A percentile compares a stretch with the other conserved stretches of the same genome.
These are phyloP conservation scores for Dothidotthia symphoricarpi DNA, from an alignment of 2,329 filamentous ascomycete species.

Conservation along the genomic window DNA sequence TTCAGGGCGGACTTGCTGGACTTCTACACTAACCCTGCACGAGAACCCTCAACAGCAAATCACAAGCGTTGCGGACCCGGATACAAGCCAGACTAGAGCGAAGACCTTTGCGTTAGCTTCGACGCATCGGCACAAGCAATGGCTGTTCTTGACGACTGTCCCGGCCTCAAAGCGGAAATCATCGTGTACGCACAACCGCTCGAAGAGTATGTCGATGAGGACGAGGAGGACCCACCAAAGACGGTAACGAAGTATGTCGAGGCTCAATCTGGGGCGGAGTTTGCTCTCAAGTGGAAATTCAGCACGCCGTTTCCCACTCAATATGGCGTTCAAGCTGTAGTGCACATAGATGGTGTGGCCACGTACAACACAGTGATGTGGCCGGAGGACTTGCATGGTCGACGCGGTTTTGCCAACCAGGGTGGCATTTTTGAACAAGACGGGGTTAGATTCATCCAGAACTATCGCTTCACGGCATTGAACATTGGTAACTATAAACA, in stretches of 20 bases:
- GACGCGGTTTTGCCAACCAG: background rate
- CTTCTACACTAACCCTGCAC: no score
- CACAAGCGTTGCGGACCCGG: no score
- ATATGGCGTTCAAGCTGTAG: background rate
- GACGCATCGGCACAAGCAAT: no score
- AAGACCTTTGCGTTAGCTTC: no score
- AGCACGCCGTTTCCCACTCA: background rate
- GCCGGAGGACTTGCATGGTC: background rate
- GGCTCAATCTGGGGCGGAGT: slow-evolving; percentile 3
- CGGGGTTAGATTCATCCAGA: background rate
- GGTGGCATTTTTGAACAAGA: background rate
- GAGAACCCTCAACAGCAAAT: no score
- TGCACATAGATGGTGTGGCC: background rate
- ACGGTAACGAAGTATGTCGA: slow-evolving; percentile 9
- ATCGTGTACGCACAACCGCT: slow-evolving; percentile 4
- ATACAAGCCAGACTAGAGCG: no score
- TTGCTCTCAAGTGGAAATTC: slow-evolving; percentile 2
- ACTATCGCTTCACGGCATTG: slow-evolving; percentile 8
- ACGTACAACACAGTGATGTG: background rate
- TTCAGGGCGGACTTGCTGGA: no score
- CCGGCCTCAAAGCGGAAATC: slow-evolving; percentile 9
- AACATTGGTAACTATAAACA: slow-evolving; percentile 6
- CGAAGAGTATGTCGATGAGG: slow-evolving; percentile 12
- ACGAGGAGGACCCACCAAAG: background rate
- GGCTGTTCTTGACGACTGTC: slow-evolving; percentile 6